phyloP scores from a whole-genome alignment of 176 grass and related monocot species.

The Phragmites australis region DNA sequence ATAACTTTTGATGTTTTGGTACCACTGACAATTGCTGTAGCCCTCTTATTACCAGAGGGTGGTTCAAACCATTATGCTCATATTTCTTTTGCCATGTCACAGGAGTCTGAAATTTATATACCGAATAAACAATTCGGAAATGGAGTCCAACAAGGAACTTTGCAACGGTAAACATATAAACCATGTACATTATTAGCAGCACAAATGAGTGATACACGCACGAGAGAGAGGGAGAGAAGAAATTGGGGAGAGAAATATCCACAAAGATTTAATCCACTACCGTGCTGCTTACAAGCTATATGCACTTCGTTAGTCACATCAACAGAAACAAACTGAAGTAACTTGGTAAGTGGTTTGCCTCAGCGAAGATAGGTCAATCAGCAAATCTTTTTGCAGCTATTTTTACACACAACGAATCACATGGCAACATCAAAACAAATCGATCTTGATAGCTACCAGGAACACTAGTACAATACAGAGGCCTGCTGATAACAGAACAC shows the following conservation, averaged over 20 bases:
- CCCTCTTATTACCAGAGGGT: not conserved
- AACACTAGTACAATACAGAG: conserved; percentile 28
- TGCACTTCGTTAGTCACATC: not conserved
- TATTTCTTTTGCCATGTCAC: not conserved
- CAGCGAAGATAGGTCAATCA: not conserved
- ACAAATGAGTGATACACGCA: not conserved
- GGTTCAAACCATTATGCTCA: not conserved
- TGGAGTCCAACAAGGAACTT: not conserved
- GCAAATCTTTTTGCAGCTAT: not conserved
- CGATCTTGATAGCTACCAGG: conserved; percentile 15
- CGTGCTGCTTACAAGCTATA: too few relatives aligned
- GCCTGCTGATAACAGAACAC: not conserved
- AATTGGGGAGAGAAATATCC: too few relatives aligned
- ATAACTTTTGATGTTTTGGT: conserved; percentile 16
- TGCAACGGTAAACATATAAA: not conserved
- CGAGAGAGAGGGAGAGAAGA: not conserved
- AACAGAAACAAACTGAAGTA: not conserved
- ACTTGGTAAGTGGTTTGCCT: not conserved
- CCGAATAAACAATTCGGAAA: not conserved
- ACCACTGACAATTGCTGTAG: not conserved
- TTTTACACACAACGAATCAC: not conserved
- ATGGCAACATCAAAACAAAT: not conserved
- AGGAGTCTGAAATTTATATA: not conserved
- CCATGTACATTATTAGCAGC: not conserved
- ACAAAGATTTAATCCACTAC: too few relatives aligned